Evolutionary conservation across 192 early-diverging fungal species (phyloP), one percentile per base, ranked within the genome.

Genomic region (Entrophospora sp.): DNA sequence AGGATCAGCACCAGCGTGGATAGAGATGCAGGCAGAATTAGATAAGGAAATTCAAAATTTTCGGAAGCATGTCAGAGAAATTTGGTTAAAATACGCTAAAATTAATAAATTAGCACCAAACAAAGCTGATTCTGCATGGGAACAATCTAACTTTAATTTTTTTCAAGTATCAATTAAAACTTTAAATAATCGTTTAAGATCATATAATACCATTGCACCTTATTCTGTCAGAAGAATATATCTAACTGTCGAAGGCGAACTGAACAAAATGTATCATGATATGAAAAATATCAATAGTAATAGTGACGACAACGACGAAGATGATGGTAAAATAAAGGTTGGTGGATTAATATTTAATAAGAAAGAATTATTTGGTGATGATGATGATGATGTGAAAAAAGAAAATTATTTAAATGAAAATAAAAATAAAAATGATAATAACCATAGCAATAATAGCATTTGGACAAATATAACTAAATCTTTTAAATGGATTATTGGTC

Each of bases 201-300:
- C 45, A 20, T 73, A 73, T 63, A 73, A 73, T 57, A 43, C 61
- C 0, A 63, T 73, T 71, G 48, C 60, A 0, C 71, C 71, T 25
- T 64, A 27, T 22, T 10, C 45, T 4, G 69, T 58, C 4, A 35
- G 68, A 38, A 70, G 52, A 24, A 13, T 34, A 24, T 69, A 63
- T 69, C 14, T 69, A 38, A 46, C 5, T 31, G n/a, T 61, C 5
- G 30, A 69, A 37, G 20, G 18, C 8, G 67, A 69, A 45, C 65
- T 64, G 30, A 5, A 32, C 0, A 62, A 24, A 61, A 31, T 61
- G 9, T 56, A 56, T 35, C 5, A 14, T 24, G 9, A 57, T 37
- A n/a, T 57, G 22, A 57, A 18, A 57, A 6, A 35, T 24, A 20
- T 36, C 20, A 28, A 20, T 37, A 57, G 20, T 57, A 20, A 57